Percentiles rank a stretch among this genome's conserved stretches.
Evolutionary conservation across 1,284 basidiomycete species (phyloP).

Genomic region (Entoloma clypeatum): DNA sequence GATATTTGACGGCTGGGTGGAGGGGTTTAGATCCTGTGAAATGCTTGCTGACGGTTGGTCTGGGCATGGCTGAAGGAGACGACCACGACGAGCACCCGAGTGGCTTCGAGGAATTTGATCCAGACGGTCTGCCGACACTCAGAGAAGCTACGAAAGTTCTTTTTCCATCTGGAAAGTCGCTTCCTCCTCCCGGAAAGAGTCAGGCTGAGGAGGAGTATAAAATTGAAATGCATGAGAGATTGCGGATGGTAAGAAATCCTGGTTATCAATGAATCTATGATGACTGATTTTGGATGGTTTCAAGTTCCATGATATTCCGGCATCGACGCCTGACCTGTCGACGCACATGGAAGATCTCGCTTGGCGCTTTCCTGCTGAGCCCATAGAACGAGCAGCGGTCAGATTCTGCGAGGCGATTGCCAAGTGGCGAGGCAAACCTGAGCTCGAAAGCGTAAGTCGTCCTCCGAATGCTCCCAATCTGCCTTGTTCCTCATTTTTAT

Average conservation of each 20-base stretch:
- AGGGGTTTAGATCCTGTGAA: conserved; percentile 66
- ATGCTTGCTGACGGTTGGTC: conserved; percentile 68
- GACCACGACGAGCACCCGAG: conserved; percentile 28
- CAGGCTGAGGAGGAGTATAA: conserved; percentile 62
- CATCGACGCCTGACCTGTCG: conserved; percentile 63
- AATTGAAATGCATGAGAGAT: conserved; percentile 58
- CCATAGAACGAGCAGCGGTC: conserved; percentile 72
- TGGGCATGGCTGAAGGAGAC: conserved; percentile 41
- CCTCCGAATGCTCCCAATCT: conserved; percentile 4
- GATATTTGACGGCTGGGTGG: conserved; percentile 79
- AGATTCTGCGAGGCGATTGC: conserved; percentile 77
- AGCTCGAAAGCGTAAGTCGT: conserved; percentile 64
- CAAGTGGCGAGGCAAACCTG: conserved; percentile 76
- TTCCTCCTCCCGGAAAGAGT: conserved; percentile 32
- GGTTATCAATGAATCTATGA: not conserved
- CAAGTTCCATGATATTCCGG: conserved; percentile 72
- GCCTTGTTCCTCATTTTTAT: conserved; percentile 23
- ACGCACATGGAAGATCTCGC: conserved; percentile 79
- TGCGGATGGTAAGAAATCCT: conserved; percentile 52
- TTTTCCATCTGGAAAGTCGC: conserved; percentile 62
- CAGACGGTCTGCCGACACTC: conserved; percentile 70
- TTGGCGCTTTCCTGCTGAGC: conserved; percentile 74
- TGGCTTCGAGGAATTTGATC: conserved; percentile 60
- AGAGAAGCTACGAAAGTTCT: conserved; percentile 62
- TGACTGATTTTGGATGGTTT: conserved; percentile 1